phyloP scores from a whole-genome alignment of 225 moss, liverwort and hornwort species.

The Pseudisothecium myosuroides region DNA sequence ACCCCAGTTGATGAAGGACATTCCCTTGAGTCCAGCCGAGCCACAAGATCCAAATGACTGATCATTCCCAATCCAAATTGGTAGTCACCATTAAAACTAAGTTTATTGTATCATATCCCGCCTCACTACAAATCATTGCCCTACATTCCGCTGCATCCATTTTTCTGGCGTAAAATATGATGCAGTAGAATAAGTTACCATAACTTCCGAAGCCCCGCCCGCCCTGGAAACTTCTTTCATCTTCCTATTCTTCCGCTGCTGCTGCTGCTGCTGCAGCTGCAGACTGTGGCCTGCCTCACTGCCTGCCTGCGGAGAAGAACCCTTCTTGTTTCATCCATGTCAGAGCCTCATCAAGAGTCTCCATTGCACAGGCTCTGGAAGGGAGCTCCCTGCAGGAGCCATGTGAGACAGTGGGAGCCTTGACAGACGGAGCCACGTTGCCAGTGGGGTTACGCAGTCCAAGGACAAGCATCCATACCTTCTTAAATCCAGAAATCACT shows the following conservation, averaged over 20 bases:
- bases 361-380: background rate
- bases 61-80: background rate
- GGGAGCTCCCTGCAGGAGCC: background rate
- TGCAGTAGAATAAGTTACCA: background rate
- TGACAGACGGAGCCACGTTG: background rate
- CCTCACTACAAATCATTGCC: background rate
- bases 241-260: background rate
- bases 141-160: too few relatives aligned
- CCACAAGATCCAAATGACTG: background rate
- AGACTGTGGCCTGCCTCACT: background rate
- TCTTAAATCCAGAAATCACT: background rate
- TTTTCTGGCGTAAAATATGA: background rate
- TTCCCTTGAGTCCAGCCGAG: background rate
- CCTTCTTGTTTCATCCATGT: rapidly evolving
- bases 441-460: background rate
- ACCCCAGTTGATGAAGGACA: too few relatives aligned
- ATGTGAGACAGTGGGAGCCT: background rate
- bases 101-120: too few relatives aligned
- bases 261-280: too few relatives aligned
- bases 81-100: background rate
- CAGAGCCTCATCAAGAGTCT: background rate
- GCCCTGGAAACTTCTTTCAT: background rate
- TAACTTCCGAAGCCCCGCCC: too few relatives aligned
- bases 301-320: background rate
- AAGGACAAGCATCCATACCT: background rate